Percentiles rank a stretch among this genome's conserved stretches.
phyloP scores from a whole-genome alignment of 768 basidiomycete genomes.

The Mycena epipterygia region DNA sequence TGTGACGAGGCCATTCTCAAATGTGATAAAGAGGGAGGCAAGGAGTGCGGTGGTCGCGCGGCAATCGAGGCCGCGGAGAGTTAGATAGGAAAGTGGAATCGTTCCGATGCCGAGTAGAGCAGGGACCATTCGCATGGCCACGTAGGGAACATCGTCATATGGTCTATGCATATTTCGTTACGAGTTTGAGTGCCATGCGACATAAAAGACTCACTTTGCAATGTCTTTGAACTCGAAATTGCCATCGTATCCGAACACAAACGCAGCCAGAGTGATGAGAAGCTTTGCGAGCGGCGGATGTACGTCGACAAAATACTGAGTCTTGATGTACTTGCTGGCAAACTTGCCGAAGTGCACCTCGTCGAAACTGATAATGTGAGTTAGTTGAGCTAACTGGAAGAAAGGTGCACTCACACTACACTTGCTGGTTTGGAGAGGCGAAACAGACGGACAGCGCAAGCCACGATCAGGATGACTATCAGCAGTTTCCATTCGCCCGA shows the following conservation, averaged over 20 bases:
- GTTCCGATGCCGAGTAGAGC: conserved; percentile 91
- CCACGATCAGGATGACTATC: conserved; percentile 74
- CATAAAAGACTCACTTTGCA: conserved; percentile 77
- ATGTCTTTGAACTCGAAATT: conserved; percentile 98
- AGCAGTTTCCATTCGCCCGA: conserved; percentile 85
- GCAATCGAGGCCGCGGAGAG: conserved; percentile 92
- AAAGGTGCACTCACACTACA: conserved; percentile 82
- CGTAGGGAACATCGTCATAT: conserved; percentile 92
- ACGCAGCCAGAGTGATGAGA: conserved; percentile 92
- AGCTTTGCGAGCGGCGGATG: conserved; percentile 98
- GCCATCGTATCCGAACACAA: conserved; percentile 90
- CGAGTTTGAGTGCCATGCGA: background rate
- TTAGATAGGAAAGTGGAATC: conserved; percentile 92
- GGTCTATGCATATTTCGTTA: conserved; percentile 58
- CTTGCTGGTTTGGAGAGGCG: conserved; percentile 88
- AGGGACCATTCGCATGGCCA: conserved; percentile 97
- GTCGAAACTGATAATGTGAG: conserved; percentile 77
- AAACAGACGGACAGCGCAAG: conserved; percentile 86
- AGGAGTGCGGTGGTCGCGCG: conserved; percentile 93
- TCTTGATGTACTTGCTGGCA: conserved; percentile 93
- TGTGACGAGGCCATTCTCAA: conserved; percentile 96
- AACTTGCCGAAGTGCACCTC: conserved; percentile 99
- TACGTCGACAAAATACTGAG: conserved; percentile 93
- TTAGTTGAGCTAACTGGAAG: conserved; percentile 17
- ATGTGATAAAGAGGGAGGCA: conserved; percentile 91